Percentiles rank a stretch among this genome's conserved stretches.
Conservation (phyloP, 176 grass and related monocot species). For the Rhynchospora breviuscula region DNA sequence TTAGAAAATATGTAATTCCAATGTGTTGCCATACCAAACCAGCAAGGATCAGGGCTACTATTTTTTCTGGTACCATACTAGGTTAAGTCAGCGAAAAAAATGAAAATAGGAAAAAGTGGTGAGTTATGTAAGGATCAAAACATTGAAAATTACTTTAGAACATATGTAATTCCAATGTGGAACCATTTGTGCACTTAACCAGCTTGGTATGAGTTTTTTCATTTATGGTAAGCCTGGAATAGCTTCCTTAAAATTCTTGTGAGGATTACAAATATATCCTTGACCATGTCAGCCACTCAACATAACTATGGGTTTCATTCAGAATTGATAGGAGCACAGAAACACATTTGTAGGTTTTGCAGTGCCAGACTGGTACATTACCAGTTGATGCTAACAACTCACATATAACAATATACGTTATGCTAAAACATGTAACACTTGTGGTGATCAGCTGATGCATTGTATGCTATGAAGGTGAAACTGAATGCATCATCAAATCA, state of each 20-base stretch:
- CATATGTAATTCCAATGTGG: background rate
- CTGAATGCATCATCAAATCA: constrained; percentile 34
- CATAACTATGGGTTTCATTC: too few relatives aligned
- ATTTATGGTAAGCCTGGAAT: background rate
- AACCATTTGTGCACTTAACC: background rate
- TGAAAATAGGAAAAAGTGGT: background rate
- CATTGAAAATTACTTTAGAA: background rate
- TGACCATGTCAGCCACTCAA: background rate
- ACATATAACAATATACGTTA: background rate
- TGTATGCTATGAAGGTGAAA: constrained; percentile 50
- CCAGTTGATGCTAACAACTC: background rate
- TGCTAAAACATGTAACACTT: background rate
- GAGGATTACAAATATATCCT: background rate
- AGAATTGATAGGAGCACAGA: background rate
- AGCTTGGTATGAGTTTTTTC: background rate
- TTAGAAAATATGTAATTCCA: background rate
- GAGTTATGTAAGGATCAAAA: background rate
- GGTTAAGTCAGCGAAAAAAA: background rate
- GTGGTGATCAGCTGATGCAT: constrained; percentile 24
- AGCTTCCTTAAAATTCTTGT: background rate
- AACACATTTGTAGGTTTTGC: background rate
- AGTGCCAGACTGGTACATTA: background rate
- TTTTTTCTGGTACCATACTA: background rate
- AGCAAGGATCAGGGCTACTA: background rate
- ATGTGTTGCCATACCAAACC: too few relatives aligned